Conservation (phyloP, 257 asterid species). For the Agastache rugosa region DNA sequence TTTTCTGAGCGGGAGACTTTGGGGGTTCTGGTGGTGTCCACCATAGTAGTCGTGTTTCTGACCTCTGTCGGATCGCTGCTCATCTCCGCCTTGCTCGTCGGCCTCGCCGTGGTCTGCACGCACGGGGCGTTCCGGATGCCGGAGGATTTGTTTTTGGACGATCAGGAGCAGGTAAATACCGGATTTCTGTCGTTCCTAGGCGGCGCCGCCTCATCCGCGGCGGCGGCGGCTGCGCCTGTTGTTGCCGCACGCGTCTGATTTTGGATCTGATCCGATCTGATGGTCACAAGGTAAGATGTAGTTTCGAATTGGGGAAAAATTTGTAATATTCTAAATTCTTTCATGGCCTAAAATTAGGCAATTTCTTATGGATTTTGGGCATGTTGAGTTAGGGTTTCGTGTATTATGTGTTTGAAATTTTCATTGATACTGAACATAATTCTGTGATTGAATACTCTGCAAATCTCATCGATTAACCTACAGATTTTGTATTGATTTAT, state of each 20-base stretch:
- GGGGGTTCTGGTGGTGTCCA: constrained; percentile 64
- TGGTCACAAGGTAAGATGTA: constrained; percentile 32
- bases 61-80: constrained; percentile 84
- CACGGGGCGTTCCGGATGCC: constrained; percentile 88
- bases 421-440: constrained; percentile 5
- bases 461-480: neutral
- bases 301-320: neutral
- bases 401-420: constrained; percentile 13
- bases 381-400: constrained; percentile 29
- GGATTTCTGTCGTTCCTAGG: constrained; percentile 83
- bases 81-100: constrained; percentile 75
- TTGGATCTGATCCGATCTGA: constrained; percentile 39
- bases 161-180: constrained; percentile 67
- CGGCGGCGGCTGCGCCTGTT: constrained; percentile 70
- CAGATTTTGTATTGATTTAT: neutral
- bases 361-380: constrained; percentile 10
- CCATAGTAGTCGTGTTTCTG: constrained; percentile 75
- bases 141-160: constrained; percentile 86
- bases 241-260: constrained; percentile 65
- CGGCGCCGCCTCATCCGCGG: constrained; percentile 77
- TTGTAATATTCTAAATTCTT: constrained; percentile 39
- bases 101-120: constrained; percentile 64
- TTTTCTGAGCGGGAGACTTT: constrained; percentile 76
- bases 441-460: constrained; percentile 20
- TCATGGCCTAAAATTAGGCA: constrained; percentile 6